phyloP scores from a whole-genome alignment of 371 early-diverging fungal genomes.

The Rhizomucor pusillus region DNA sequence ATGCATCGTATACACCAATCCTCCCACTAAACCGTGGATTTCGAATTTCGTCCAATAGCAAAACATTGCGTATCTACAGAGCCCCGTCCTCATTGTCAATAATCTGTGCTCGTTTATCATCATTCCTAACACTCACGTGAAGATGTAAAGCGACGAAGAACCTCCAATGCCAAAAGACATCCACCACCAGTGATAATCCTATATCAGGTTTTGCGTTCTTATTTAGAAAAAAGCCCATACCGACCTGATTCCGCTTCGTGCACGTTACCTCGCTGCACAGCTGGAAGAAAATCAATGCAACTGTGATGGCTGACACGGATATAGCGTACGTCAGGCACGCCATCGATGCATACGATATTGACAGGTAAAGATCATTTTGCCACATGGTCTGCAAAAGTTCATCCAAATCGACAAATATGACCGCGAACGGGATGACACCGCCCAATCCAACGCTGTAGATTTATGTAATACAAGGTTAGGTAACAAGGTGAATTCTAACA shows the following conservation, averaged over 20 bases:
- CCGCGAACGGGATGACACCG: conserved; percentile 43
- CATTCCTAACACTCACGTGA: conserved; percentile 16
- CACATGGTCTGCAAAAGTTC: conserved; percentile 28
- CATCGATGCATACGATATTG: conserved; percentile 14
- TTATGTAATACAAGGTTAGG: not conserved
- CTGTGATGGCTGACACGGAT: conserved; percentile 23
- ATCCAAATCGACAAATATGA: conserved; percentile 41
- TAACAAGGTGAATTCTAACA: not conserved
- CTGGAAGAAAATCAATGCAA: conserved; percentile 39
- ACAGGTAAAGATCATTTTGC: conserved; percentile 30
- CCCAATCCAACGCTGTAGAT: conserved; percentile 21
- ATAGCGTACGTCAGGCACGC: conserved; percentile 17
- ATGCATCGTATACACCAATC: conserved; percentile 25
- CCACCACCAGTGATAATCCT: conserved; percentile 56
- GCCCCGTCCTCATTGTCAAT: not conserved
- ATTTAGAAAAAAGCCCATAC: no score
- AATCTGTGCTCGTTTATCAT: not conserved
- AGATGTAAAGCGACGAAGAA: conserved; percentile 31
- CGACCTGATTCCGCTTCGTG: no score
- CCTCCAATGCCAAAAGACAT: conserved; percentile 36
- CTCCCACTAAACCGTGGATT: conserved; percentile 26
- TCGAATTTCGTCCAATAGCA: conserved; percentile 24
- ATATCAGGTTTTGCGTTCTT: not conserved
- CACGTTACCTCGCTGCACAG: conserved; percentile 39
- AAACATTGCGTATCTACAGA: conserved; percentile 33